A percentile compares a stretch with the other conserved stretches of the same genome.
phyloP scores from a whole-genome alignment of 139 green algal genomes.

The Tetratostichococcus sp. region DNA sequence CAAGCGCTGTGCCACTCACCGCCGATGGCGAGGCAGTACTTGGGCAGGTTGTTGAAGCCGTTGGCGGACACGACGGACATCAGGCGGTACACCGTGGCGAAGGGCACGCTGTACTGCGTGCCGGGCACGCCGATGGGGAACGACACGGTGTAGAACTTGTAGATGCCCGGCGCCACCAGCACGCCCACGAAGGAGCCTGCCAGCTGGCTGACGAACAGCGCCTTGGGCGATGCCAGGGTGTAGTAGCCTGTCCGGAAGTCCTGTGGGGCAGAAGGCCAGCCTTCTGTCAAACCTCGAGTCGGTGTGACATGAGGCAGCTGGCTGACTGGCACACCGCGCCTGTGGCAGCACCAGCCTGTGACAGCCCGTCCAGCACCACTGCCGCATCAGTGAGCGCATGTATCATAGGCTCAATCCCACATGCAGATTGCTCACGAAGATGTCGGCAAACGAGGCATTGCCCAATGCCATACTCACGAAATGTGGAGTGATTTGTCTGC shows the following conservation, averaged over 20 bases:
- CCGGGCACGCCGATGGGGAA: constrained; percentile 26
- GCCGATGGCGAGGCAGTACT: constrained; percentile 39
- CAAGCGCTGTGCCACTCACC: neutral
- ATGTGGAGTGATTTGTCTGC: too few species aligned
- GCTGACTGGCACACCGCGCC: too few species aligned
- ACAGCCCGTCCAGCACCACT: too few species aligned
- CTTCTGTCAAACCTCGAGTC: too few species aligned
- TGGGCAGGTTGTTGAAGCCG: constrained; percentile 32
- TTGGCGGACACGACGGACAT: constrained; percentile 43
- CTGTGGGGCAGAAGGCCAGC: too few species aligned
- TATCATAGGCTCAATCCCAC: too few species aligned
- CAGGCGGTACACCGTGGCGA: constrained; percentile 40
- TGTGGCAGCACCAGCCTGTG: too few species aligned
- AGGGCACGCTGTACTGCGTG: constrained; percentile 38
- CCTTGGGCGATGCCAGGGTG: constrained; percentile 26
- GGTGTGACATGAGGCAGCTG: too few species aligned
- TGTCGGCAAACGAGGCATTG: too few species aligned
- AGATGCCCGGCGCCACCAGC: constrained; percentile 30
- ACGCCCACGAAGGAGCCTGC: constrained; percentile 18
- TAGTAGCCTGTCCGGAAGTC: constrained; percentile 52
- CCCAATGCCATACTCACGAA: too few species aligned
- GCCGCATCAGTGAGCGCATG: too few species aligned
- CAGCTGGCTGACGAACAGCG: constrained; percentile 43
- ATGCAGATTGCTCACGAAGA: too few species aligned
- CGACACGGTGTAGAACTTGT: constrained; percentile 32